Evolutionary conservation across 2,329 filamentous ascomycete genomes (phyloP).

Genomic region (Ophiobolus disseminans): DNA sequence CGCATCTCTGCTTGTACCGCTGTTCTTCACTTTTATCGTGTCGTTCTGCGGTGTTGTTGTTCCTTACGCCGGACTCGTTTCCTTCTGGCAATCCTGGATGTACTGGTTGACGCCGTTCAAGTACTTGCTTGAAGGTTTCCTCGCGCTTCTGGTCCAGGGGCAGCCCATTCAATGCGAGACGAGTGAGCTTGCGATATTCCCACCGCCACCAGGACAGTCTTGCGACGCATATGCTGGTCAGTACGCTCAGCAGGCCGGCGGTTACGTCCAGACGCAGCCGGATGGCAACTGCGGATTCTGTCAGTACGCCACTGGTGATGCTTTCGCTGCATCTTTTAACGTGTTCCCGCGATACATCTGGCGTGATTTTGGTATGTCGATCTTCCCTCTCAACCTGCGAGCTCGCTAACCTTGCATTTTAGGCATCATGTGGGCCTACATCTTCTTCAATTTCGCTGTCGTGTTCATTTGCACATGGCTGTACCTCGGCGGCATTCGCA

Average conservation of each 20-base stretch:
- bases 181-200: slow-evolving; percentile 67
- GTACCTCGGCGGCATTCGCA: slow-evolving; percentile 55
- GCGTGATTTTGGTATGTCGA: slow-evolving; percentile 68
- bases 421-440: slow-evolving; percentile 57
- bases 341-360: slow-evolving; percentile 68
- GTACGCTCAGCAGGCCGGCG: slow-evolving; percentile 63
- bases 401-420: slow-evolving; percentile 11
- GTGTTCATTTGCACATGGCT: slow-evolving; percentile 63
- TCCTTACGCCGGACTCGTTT: slow-evolving; percentile 66
- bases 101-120: slow-evolving; percentile 69
- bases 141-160: slow-evolving; percentile 63
- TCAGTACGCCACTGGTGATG: slow-evolving; percentile 66
- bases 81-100: slow-evolving; percentile 67
- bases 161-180: slow-evolving; percentile 63
- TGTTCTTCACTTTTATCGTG: slow-evolving; percentile 73
- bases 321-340: slow-evolving; percentile 65
- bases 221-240: slow-evolving; percentile 66
- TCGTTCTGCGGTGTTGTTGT: slow-evolving; percentile 79
- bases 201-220: slow-evolving; percentile 63
- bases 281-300: slow-evolving; percentile 70
- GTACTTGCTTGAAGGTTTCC: slow-evolving; percentile 69
- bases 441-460: slow-evolving; percentile 67
- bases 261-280: slow-evolving; percentile 65
- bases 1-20: slow-evolving; percentile 69
- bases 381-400: neutral